phyloP scores from a whole-genome alignment of 495 filamentous ascomycete genomes.

The Aspergillus sclerotiicarbonarius region DNA sequence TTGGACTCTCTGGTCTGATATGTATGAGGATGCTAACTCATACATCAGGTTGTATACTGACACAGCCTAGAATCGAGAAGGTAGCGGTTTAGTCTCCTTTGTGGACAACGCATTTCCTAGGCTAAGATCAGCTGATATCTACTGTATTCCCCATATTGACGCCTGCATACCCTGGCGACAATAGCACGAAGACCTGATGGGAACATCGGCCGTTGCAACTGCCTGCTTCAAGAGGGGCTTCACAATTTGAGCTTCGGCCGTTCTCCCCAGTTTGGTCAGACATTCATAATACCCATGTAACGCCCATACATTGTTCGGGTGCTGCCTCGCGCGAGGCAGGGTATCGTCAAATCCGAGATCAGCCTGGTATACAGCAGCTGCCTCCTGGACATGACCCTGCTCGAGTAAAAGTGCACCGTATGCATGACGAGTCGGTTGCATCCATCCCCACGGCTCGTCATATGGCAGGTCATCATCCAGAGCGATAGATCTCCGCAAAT shows the following conservation, averaged over 20 bases:
- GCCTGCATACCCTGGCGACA: conserved; percentile 37
- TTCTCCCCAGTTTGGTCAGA: conserved; percentile 45
- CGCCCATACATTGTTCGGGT: conserved; percentile 66
- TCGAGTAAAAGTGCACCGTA: conserved; percentile 61
- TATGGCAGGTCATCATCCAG: conserved; percentile 56
- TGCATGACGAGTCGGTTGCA: conserved; percentile 63
- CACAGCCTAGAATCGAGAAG: not conserved
- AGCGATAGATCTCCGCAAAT: conserved; percentile 51
- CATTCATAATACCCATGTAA: conserved; percentile 64
- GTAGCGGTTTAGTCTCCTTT: not conserved
- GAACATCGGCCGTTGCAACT: conserved; percentile 53
- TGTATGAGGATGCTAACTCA: too few relatives aligned
- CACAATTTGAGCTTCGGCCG: conserved; percentile 47
- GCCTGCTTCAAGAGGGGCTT: conserved; percentile 50
- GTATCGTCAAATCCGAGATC: conserved; percentile 57
- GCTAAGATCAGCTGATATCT: not conserved
- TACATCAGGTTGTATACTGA: too few relatives aligned
- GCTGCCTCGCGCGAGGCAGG: conserved; percentile 54
- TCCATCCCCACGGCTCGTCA: conserved; percentile 67
- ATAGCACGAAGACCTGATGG: conserved; percentile 57
- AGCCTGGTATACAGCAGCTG: conserved; percentile 51
- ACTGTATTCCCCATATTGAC: not conserved
- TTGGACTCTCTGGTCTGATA: too few relatives aligned
- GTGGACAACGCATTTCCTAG: not conserved
- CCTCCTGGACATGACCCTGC: conserved; percentile 54